phyloP scores from a whole-genome alignment of 1,284 basidiomycete genomes.

The Ganoderma boninense region DNA sequence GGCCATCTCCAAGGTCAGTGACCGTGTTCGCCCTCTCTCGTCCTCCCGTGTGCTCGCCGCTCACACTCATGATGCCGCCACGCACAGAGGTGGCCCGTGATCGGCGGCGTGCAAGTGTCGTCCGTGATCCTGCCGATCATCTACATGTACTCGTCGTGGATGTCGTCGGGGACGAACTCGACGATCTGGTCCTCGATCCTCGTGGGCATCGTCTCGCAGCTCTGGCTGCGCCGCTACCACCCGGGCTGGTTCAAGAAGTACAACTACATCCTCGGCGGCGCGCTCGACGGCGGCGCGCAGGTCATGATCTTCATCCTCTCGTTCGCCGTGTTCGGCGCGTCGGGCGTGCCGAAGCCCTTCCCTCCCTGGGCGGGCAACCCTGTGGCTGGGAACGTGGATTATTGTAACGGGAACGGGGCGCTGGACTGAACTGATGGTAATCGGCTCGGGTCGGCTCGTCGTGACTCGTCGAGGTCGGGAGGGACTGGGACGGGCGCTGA shows the following conservation, averaged over 20 bases:
- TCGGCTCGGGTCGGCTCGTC: no score
- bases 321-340: slow-evolving; percentile 75
- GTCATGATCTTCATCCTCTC: slow-evolving; percentile 73
- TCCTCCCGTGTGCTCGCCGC: slow-evolving; percentile 12
- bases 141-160: slow-evolving; percentile 55
- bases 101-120: slow-evolving; percentile 57
- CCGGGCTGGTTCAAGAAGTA: slow-evolving; percentile 67
- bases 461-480: neutral
- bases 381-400: slow-evolving; percentile 58
- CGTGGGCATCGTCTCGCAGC: slow-evolving; percentile 64
- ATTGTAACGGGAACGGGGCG: slow-evolving; percentile 67
- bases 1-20: slow-evolving; percentile 55
- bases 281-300: slow-evolving; percentile 74
- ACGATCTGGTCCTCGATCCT: slow-evolving; percentile 57
- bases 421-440: no score
- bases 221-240: slow-evolving; percentile 64
- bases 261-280: slow-evolving; percentile 75
- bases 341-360: slow-evolving; percentile 59
- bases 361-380: slow-evolving; percentile 68
- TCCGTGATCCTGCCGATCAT: slow-evolving; percentile 62
- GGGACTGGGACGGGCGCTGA: neutral
- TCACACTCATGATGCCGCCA: neutral
- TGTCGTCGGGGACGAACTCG: slow-evolving; percentile 62
- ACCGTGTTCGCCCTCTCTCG: neutral
- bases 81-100: slow-evolving; percentile 55